A percentile compares a stretch with the other conserved stretches of the same genome.
Conservation (phyloP, 202 grass and related monocot species). For the Carex arenaria region DNA sequence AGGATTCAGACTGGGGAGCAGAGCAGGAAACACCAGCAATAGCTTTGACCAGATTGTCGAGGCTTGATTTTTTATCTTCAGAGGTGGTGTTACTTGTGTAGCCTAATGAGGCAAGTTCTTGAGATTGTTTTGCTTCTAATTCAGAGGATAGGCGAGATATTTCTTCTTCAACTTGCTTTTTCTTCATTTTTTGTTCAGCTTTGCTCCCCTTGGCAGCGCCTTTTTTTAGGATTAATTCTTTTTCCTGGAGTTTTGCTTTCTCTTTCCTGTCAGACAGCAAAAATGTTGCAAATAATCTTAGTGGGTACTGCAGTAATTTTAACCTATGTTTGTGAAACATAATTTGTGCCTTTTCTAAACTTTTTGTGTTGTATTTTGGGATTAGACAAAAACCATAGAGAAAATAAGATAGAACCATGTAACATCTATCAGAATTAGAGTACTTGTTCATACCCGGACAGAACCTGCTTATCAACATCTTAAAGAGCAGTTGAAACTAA, state of each 20-base stretch:
- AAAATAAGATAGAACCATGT: background rate
- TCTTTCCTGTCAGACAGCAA: constrained; percentile 56
- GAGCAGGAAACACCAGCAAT: constrained; percentile 73
- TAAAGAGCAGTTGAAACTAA: background rate
- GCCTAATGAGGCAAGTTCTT: constrained; percentile 70
- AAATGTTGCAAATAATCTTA: background rate
- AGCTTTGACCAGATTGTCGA: constrained; percentile 79
- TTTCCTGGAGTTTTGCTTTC: constrained; percentile 79
- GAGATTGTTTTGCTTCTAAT: constrained; percentile 68
- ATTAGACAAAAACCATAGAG: background rate
- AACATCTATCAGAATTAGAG: background rate
- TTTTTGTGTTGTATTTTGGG: background rate
- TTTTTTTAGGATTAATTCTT: constrained; percentile 87
- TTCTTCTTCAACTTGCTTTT: constrained; percentile 91
- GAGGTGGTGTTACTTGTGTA: constrained; percentile 42
- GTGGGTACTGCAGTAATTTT: background rate
- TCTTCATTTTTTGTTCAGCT: constrained; percentile 93
- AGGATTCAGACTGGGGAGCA: constrained; percentile 32
- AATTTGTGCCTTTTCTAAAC: background rate
- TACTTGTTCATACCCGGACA: background rate
- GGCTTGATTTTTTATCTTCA: constrained; percentile 53
- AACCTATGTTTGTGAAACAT: background rate
- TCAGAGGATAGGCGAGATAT: constrained; percentile 49
- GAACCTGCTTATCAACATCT: background rate
- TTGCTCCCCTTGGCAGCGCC: constrained; percentile 94